phyloP scores from a whole-genome alignment of 2,329 filamentous ascomycete genomes.

The Lasiodiplodia theobromae region DNA sequence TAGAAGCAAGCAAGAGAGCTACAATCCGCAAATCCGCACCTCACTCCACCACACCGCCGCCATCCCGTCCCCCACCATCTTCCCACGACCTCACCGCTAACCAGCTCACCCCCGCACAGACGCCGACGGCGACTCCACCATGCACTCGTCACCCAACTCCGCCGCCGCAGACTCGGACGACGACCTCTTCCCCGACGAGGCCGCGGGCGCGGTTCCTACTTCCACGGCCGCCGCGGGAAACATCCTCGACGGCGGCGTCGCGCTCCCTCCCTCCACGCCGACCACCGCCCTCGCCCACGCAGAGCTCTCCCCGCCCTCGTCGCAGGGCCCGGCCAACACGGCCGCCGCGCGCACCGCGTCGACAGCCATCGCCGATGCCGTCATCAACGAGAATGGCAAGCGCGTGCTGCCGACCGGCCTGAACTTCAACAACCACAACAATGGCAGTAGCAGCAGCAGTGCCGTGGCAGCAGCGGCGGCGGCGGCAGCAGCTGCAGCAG shows the following conservation, averaged over 20 bases:
- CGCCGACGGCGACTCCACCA: slow-evolving; percentile 63
- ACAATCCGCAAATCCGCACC: neutral
- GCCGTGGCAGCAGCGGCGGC: neutral
- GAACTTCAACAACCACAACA: neutral
- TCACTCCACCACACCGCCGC: neutral
- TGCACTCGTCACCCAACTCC: slow-evolving; percentile 57
- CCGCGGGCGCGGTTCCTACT: neutral
- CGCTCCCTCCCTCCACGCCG: slow-evolving; percentile 42
- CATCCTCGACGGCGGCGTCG: slow-evolving; percentile 40
- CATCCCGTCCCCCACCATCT: too few species aligned
- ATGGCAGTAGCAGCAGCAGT: neutral
- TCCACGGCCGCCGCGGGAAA: slow-evolving; percentile 11
- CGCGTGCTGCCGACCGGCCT: slow-evolving; percentile 37
- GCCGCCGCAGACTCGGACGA: slow-evolving; percentile 41
- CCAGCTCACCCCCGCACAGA: slow-evolving; percentile 40
- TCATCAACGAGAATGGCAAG: slow-evolving; percentile 49
- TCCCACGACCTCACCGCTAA: neutral
- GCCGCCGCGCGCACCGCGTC: neutral
- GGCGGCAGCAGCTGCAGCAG: slow-evolving; percentile 2
- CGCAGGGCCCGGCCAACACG: slow-evolving; percentile 47
- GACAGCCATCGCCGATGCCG: neutral
- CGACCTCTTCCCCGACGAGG: slow-evolving; percentile 50
- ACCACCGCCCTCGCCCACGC: slow-evolving; percentile 39
- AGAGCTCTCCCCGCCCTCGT: slow-evolving; percentile 64
- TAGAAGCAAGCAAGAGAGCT: neutral